A percentile compares a stretch with the other conserved stretches of the same genome.
Evolutionary conservation across 345 rosid species (phyloP).

Genomic region (Pistacia vera): DNA sequence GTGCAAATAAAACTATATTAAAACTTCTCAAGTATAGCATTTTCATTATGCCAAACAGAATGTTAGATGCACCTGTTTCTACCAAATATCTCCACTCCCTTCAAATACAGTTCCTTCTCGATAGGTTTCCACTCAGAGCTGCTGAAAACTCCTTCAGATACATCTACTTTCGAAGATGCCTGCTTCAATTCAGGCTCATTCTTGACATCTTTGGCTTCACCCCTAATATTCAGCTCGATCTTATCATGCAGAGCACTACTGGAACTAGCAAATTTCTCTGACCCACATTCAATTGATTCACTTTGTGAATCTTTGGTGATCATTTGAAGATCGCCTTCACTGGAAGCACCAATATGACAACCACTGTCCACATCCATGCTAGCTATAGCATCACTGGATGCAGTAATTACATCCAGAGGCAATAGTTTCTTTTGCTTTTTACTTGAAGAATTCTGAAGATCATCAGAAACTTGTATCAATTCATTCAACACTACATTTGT

Average conservation of each 20-base stretch:
- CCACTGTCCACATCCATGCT: constrained; percentile 27
- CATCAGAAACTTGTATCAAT: constrained; percentile 25
- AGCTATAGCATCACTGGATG: constrained; percentile 26
- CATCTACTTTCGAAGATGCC: constrained; percentile 23
- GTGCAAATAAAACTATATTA: not conserved
- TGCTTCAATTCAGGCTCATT: constrained; percentile 44
- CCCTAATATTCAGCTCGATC: constrained; percentile 30
- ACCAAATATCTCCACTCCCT: constrained; percentile 97
- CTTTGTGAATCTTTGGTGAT: constrained; percentile 21
- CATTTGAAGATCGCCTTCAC: constrained; percentile 37
- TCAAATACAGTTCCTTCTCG: constrained; percentile 86
- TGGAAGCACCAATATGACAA: constrained; percentile 14
- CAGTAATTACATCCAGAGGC: constrained; percentile 23
- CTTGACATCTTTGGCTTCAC: constrained; percentile 29
- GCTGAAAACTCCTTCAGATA: constrained; percentile 11
- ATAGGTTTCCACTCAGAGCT: constrained; percentile 76
- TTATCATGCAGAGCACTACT: constrained; percentile 28
- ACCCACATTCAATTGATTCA: constrained; percentile 28
- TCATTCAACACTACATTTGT: constrained; percentile 22
- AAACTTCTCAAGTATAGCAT: constrained; percentile 5
- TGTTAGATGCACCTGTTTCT: constrained; percentile 68
- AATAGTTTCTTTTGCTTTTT: constrained; percentile 66
- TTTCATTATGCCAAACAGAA: not conserved
- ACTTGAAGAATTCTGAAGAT: constrained; percentile 36
- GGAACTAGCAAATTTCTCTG: constrained; percentile 29